These are phyloP conservation scores for Codiaeum variegatum DNA, from an alignment of 441 rosid genomes.

Conservation along the genomic window DNA sequence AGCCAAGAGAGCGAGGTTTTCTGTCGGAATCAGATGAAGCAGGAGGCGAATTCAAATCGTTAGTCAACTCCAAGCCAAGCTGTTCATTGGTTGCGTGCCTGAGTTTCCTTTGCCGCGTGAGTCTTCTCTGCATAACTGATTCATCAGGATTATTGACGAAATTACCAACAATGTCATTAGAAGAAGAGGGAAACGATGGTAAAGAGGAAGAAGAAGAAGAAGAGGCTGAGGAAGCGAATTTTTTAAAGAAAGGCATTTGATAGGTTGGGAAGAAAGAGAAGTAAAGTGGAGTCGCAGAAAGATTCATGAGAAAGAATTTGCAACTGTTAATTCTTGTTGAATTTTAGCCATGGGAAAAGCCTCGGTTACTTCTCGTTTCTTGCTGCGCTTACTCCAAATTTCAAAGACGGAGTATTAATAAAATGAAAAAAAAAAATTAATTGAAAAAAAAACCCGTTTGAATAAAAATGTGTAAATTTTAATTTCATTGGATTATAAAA, in stretches of 20 bases:
- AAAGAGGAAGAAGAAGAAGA: constrained; percentile 15
- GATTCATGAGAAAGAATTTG: constrained; percentile 25
- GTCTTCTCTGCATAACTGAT: constrained; percentile 25
- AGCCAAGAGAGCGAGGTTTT: constrained; percentile 19
- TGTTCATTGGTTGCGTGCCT: constrained; percentile 19
- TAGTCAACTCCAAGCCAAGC: constrained; percentile 22
- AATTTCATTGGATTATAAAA: no score
- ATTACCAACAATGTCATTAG: constrained; percentile 6
- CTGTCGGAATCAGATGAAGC: constrained; percentile 28
- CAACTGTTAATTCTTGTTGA: background rate
- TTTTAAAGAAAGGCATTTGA: constrained; percentile 26
- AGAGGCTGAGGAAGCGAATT: constrained; percentile 4
- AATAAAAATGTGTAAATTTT: no score
- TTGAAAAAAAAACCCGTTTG: no score
- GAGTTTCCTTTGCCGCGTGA: constrained; percentile 49
- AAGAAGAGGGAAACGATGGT: constrained; percentile 15
- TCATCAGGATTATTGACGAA: constrained; percentile 13
- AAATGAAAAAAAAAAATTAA: no score
- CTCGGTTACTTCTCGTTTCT: constrained; percentile 27
- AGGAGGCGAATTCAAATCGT: constrained; percentile 24
- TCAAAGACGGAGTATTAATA: no score
- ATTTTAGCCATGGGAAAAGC: constrained; percentile 13
- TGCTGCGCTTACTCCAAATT: constrained; percentile 22
- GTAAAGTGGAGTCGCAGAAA: background rate
- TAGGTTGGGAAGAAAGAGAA: background rate